These are phyloP conservation scores for Brettanomyces custersianus DNA, from an alignment of 805 yeast genomes.

Conservation along the genomic window DNA sequence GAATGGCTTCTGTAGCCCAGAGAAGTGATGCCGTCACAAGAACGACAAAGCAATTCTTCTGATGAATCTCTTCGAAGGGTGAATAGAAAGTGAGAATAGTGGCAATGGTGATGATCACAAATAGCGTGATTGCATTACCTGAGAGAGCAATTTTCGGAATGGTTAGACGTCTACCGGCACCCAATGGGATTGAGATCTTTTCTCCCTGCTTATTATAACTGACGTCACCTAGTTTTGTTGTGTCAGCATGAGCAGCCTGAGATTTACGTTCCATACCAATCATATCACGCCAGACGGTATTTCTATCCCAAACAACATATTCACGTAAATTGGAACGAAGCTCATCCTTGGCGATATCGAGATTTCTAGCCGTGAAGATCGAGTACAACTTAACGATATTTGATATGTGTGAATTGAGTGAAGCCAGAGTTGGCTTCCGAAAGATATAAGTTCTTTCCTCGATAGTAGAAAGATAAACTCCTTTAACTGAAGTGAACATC, in stretches of 20 bases:
- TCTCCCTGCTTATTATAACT: conserved; percentile 10
- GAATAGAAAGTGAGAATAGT: conserved; percentile 38
- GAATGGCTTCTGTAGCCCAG: conserved; percentile 96
- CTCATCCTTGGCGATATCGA: conserved; percentile 34
- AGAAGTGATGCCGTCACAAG: conserved; percentile 72
- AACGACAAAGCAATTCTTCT: conserved; percentile 74
- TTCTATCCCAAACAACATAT: conserved; percentile 94
- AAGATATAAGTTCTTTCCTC: conserved; percentile 47
- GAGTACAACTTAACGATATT: conserved; percentile 29
- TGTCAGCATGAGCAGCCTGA: conserved; percentile 52
- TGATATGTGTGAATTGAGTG: conserved; percentile 46
- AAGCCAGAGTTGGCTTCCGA: conserved; percentile 33
- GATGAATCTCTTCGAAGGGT: conserved; percentile 56
- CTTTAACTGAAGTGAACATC: conserved; percentile 49
- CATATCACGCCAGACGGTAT: conserved; percentile 97
- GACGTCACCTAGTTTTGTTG: conserved; percentile 18
- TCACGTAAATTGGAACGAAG: conserved; percentile 60
- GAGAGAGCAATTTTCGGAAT: conserved; percentile 30
- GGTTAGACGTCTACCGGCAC: conserved; percentile 20
- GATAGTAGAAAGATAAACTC: conserved; percentile 44
- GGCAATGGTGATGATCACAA: conserved; percentile 41
- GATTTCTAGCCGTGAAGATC: conserved; percentile 29
- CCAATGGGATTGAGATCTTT: conserved; percentile 18
- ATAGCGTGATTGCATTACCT: conserved; percentile 33
- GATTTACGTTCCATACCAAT: conserved; percentile 82